Evolutionary conservation across 331 rosid genomes (phyloP).

Genomic region (Stylosanthes scabra): DNA sequence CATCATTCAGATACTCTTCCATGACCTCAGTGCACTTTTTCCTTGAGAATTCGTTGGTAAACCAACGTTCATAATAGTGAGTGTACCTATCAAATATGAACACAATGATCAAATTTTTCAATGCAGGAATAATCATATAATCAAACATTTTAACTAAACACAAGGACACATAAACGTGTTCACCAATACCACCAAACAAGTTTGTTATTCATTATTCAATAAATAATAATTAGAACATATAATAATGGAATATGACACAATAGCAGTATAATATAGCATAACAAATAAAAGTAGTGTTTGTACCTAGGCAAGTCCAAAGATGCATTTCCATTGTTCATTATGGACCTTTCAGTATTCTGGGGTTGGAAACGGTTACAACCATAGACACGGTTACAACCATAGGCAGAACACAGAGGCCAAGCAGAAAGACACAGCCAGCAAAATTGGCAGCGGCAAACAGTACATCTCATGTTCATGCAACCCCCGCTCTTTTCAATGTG

Average conservation of each 20-base stretch:
- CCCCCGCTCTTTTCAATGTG: constrained; percentile 68
- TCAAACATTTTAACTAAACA: no score
- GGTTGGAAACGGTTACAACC: constrained; percentile 41
- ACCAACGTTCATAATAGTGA: constrained; percentile 67
- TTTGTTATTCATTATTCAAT: no score
- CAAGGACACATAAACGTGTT: no score
- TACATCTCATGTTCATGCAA: constrained; percentile 63
- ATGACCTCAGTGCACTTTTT: constrained; percentile 50
- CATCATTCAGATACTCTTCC: constrained; percentile 35
- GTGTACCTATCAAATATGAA: neutral
- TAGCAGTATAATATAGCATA: no score
- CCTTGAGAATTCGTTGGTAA: constrained; percentile 61
- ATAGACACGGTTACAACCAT: constrained; percentile 41
- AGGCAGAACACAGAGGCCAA: constrained; percentile 30
- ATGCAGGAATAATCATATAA: no score
- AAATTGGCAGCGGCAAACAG: constrained; percentile 54
- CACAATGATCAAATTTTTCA: no score
- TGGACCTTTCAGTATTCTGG: no score
- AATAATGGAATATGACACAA: no score
- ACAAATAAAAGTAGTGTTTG: neutral
- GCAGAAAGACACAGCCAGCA: constrained; percentile 74
- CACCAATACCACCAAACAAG: no score
- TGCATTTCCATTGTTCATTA: no score
- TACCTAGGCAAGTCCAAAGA: constrained; percentile 46
- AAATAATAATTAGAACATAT: no score